These are phyloP conservation scores for Ilyonectria robusta DNA, from an alignment of 2,329 filamentous ascomycete genomes.

Conservation along the genomic window DNA sequence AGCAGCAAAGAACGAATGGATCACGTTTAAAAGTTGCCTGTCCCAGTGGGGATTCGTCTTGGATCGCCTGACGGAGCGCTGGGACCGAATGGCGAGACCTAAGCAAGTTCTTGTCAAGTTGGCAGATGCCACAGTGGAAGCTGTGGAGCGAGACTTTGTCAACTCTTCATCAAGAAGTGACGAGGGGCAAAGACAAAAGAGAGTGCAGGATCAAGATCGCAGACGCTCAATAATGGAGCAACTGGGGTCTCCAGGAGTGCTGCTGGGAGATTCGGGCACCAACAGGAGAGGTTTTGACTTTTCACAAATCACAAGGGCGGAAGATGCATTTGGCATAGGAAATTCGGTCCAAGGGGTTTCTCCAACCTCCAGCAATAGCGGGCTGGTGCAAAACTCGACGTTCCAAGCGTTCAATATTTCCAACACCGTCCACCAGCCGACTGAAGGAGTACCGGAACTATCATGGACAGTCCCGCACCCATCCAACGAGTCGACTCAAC, in stretches of 20 bases:
- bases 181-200: slow-evolving; percentile 22
- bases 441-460: not conserved
- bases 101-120: slow-evolving; percentile 29
- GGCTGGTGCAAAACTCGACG: not conserved
- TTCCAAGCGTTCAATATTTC: not conserved
- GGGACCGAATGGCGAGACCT: slow-evolving; percentile 31
- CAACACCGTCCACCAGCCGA: not conserved
- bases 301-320: not conserved
- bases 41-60: slow-evolving; percentile 41
- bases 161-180: slow-evolving; percentile 15
- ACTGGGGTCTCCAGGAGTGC: slow-evolving; percentile 7
- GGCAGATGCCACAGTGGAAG: slow-evolving; percentile 31
- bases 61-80: slow-evolving; percentile 34
- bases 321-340: not conserved
- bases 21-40: slow-evolving; percentile 42
- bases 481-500: not conserved
- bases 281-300: not conserved
- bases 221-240: slow-evolving; percentile 27
- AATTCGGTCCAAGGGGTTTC: not conserved
- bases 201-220: slow-evolving; percentile 12
- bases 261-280: not conserved
- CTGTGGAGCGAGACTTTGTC: slow-evolving; percentile 23
- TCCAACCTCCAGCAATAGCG: slow-evolving; percentile 6
- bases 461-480: slow-evolving; percentile 1
- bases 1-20: slow-evolving; percentile 36